Base-by-base conservation (phyloP, 345 rosid genomes). In the Balakata baccata region DNA sequence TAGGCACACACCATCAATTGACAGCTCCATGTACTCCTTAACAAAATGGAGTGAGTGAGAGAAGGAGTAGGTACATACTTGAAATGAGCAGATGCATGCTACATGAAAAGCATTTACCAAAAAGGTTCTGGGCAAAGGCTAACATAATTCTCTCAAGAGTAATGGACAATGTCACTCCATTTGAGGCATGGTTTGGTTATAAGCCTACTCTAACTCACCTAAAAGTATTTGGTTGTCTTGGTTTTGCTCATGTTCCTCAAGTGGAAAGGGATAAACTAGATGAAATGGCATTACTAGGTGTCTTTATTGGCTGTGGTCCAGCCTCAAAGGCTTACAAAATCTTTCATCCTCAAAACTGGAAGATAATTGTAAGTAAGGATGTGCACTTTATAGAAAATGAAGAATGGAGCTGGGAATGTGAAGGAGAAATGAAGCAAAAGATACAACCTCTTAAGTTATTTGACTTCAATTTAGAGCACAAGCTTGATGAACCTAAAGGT, bases 1-100 rank as follows among this genome's bases (percentile, higher is more conserved):
- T 16, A 6, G 69, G 78, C 1, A 58, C 69, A 0, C 5, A 75
- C 3, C 63, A 75, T 9, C 74, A 68, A 29, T 18, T 75, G 7
- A 58, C 25, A 17, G 11, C 53, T 18, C 52, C 1, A 0, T 17
- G 6, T 18, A 54, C 59, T 54, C 59, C 25, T 0, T 3, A 54
- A n/a, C 25, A 54, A 18, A 54, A 54, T 54, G 59, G 59, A 54
- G 59, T 54, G 0, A 54, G 25, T 54, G 59, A 54, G 17, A 50
- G 53, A 11, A 50, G 16, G 18, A 54, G 18, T 54, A 17, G 59
- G 18, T 3, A 2, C 8, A 54, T 54, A 13, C 10, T 54, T 25
- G 25, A 54, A 8, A 59, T 29, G 39, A 37, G 41, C 3, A 22
- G 16, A 7, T 59, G 14, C 4, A 23, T 29, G 37, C 14, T 29